Percentiles rank a stretch among this genome's conserved stretches.
These are phyloP conservation scores for Eucalyptus marginata DNA, from an alignment of 345 rosid species.

Conservation along the genomic window DNA sequence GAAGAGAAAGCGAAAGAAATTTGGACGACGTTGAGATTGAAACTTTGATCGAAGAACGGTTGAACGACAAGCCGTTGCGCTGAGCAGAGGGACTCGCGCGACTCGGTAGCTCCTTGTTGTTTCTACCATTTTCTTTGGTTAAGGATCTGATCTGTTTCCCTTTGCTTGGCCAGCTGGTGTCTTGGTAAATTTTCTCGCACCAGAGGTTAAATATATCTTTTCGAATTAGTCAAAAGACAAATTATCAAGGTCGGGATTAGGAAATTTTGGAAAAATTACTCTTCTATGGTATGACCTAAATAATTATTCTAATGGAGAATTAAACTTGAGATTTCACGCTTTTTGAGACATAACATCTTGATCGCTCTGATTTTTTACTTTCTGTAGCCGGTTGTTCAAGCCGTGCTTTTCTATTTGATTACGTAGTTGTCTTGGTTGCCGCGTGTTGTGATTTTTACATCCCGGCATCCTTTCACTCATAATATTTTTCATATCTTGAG, in stretches of 20 bases:
- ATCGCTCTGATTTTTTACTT: background rate
- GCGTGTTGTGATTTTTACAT: no score
- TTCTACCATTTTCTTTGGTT: background rate
- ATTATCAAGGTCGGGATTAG: background rate
- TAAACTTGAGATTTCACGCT: background rate
- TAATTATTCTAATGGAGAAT: background rate
- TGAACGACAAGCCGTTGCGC: background rate
- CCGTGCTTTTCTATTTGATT: no score
- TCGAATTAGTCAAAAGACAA: background rate
- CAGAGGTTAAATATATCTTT: background rate
- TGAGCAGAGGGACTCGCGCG: background rate
- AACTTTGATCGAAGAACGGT: background rate
- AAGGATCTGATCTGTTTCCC: background rate
- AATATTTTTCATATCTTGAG: no score
- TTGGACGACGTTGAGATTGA: background rate
- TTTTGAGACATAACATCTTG: background rate
- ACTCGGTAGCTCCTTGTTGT: background rate
- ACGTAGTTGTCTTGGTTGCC: no score
- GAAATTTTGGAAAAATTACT: background rate
- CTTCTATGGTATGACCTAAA: background rate
- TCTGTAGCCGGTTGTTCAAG: no score
- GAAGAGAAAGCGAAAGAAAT: background rate
- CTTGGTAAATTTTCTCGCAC: background rate
- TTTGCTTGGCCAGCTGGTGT: background rate
- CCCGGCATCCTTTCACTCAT: no score